phyloP scores from a whole-genome alignment of 208 protist genomes.

The Acanthamoeba sp. region DNA sequence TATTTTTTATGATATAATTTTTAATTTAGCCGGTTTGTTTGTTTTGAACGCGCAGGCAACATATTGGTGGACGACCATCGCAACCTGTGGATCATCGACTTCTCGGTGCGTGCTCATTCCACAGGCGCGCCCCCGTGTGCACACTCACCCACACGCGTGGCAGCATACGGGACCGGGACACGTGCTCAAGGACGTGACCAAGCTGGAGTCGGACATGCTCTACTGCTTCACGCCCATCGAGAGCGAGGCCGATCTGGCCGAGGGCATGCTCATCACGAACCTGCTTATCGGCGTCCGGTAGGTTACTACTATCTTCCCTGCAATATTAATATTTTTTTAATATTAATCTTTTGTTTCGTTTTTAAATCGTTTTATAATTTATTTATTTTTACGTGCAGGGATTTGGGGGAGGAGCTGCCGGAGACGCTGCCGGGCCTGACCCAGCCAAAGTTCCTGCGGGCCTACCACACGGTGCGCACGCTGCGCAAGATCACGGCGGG shows the following conservation, averaged over 20 bases:
- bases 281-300: slow-evolving; percentile 21
- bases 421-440: slow-evolving; percentile 18
- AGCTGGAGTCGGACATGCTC: slow-evolving; percentile 27
- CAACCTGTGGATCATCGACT: slow-evolving; percentile 69
- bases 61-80: slow-evolving; percentile 35
- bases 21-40: too few relatives aligned
- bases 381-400: too few relatives aligned
- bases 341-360: too few relatives aligned
- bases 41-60: too few relatives aligned
- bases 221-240: slow-evolving; percentile 52
- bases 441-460: slow-evolving; percentile 19
- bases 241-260: slow-evolving; percentile 17
- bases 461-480: slow-evolving; percentile 37
- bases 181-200: slow-evolving; percentile 33
- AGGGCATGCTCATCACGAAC: slow-evolving; percentile 61
- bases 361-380: too few relatives aligned
- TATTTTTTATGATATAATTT: too few relatives aligned
- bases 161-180: slow-evolving; percentile 39
- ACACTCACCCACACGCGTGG: neutral
- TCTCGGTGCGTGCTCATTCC: neutral
- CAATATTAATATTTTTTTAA: too few relatives aligned
- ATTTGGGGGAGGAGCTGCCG: slow-evolving; percentile 26
- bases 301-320: neutral
- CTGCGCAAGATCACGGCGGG: slow-evolving; percentile 21
- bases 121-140: neutral